Base-by-base conservation (phyloP, 352 stramenopile species). In the Phytopythium boreale region DNA sequence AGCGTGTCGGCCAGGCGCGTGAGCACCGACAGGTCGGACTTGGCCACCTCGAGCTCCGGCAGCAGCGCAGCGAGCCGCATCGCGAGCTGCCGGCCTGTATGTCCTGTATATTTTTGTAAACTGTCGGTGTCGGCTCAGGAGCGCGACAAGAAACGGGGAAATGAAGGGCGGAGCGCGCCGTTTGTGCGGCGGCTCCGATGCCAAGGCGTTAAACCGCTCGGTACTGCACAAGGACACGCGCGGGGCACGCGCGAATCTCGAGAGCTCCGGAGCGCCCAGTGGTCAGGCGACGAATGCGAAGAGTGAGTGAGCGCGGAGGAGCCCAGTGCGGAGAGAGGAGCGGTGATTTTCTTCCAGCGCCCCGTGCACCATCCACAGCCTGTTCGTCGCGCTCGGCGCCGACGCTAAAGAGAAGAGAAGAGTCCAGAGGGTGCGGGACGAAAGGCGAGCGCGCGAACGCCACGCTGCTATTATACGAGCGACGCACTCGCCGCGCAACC, bases 51-150 rank as follows among this genome's bases (percentile, higher is more conserved):
- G 27, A 70, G 70, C 58, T 73, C 64, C 37, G 64, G 70, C 31
- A 79, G 47, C 61, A 76, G 69, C 47, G 75, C 56, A 17, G 64
- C 66, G 52, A 79, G 72, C 39, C 69, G 56, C 72, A 77, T 76
- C 26, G 56, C 56, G 52, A 31, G 11, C 52, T 10, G 31, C 7
- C 11, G 26, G 6, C 19, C 52, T 44, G 52, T 29, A n/a, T 43
- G 8, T 27, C 34, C 27, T 58, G 51, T 58, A 39, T 26, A 17
- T 47, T 47, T 17, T n/a, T n/a, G n/a, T 15, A 47, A n/a, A 12
- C 41, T 24, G n/a, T n/a, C n/a, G 17, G 11, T 47, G 27, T 57
- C 51, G 51, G 52, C 52, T 59, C 34, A 9, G 20, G 34, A 47
- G 31, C 52, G 31, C 34, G 52, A 47, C 52, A 31, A 59, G 20